A percentile compares a stretch with the other conserved stretches of the same genome.
Conservation (phyloP, 2,329 filamentous ascomycete species). For the Aspergillus nomiae region DNA sequence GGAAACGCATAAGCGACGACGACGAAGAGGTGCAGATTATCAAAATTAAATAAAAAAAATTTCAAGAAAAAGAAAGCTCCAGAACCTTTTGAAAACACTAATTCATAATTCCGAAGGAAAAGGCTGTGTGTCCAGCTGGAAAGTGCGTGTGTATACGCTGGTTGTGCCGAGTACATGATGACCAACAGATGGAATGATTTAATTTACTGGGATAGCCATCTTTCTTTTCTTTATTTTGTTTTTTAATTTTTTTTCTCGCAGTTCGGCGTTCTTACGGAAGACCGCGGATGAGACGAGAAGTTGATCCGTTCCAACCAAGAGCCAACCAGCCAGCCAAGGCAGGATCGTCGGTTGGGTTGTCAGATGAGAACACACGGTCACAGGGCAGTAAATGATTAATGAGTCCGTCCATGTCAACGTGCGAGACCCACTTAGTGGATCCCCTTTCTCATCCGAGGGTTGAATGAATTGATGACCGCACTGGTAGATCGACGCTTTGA, state of each 20-base stretch:
- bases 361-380: slow-evolving; percentile 15
- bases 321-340: slow-evolving; percentile 12
- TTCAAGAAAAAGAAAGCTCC: background rate
- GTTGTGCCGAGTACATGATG: background rate
- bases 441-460: slow-evolving; percentile 10
- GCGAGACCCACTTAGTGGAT: slow-evolving; percentile 11
- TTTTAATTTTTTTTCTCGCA: background rate
- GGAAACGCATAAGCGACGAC: background rate
- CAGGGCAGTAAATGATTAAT: slow-evolving; percentile 5
- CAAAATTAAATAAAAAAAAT: background rate
- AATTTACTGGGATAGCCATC: background rate
- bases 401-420: slow-evolving; percentile 11
- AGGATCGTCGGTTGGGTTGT: slow-evolving; percentile 24
- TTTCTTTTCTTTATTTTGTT: background rate
- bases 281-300: slow-evolving; percentile 17
- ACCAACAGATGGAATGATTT: background rate
- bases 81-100: background rate
- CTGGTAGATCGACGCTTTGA: slow-evolving; percentile 14
- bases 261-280: slow-evolving; percentile 18
- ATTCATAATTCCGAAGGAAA: background rate
- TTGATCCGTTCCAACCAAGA: slow-evolving; percentile 9
- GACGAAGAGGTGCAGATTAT: background rate
- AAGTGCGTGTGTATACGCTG: slow-evolving; percentile 1
- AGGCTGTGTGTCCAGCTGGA: background rate
- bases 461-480: slow-evolving; percentile 1